A percentile compares a stretch with the other conserved stretches of the same genome.
phyloP scores from a whole-genome alignment of 176 grass and related monocot genomes.

The Eleusine indica region DNA sequence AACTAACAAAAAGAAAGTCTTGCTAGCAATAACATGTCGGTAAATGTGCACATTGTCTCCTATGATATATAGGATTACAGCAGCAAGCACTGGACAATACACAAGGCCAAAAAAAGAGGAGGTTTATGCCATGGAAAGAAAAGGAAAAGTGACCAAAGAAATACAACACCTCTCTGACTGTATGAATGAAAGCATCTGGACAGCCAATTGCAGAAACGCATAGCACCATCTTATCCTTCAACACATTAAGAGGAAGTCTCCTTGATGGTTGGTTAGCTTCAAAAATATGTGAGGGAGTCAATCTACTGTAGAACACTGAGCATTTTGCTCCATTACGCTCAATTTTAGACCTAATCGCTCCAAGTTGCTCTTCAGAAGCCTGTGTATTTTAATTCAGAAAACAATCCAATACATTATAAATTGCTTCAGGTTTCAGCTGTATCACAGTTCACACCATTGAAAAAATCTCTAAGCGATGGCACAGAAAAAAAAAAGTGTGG shows the following conservation, averaged over 20 bases:
- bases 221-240: slow-evolving; percentile 56
- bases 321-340: slow-evolving; percentile 36
- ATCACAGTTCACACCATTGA: background rate
- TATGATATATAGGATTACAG: slow-evolving; percentile 16
- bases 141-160: slow-evolving; percentile 10
- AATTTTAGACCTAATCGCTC: slow-evolving; percentile 43
- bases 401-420: slow-evolving; percentile 13
- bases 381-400: slow-evolving; percentile 42
- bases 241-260: slow-evolving; percentile 51
- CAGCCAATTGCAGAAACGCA: slow-evolving; percentile 88
- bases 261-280: slow-evolving; percentile 50
- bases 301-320: slow-evolving; percentile 67
- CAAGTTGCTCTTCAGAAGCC: slow-evolving; percentile 54
- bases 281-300: slow-evolving; percentile 83
- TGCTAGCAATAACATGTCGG: background rate
- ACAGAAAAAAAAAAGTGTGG: background rate
- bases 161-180: slow-evolving; percentile 57
- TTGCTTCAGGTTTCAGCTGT: background rate
- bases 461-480: background rate
- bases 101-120: slow-evolving; percentile 6
- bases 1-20: background rate
- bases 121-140: slow-evolving; percentile 11
- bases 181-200: slow-evolving; percentile 67
- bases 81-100: background rate
- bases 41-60: background rate